Base-by-base conservation (phyloP, 345 rosid species). In the Pseudoturritis turrita region DNA sequence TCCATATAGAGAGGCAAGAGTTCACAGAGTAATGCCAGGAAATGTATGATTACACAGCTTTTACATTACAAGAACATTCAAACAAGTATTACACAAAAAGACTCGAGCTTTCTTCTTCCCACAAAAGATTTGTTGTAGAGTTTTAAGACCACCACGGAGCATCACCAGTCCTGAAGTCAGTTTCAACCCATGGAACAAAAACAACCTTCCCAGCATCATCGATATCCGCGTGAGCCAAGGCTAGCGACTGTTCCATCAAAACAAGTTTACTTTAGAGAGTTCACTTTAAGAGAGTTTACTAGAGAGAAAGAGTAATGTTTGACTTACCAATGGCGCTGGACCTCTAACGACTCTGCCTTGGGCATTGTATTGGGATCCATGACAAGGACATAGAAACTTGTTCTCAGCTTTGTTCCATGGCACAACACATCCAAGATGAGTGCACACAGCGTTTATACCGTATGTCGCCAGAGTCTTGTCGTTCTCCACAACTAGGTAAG, bases 341-440 rank as follows among this genome's bases (percentile, higher is more conserved):
- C 98, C 98, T 80, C 98, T 81, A 56, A 94, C 97, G 37, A 94
- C 98, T 84, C 80, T 88, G 57, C 98, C 98, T 83, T 94, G 95
- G 7, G 92, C 80, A 21, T 94, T 94, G 90, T 94, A 94, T 73
- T 94, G 97, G n/a, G 98, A 94, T 36, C 96, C 97, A 64, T 94
- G 97, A 86, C 97, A 94, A 23, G 97, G 98, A 71, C 98, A 91
- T 59, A 94, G 83, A 83, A 91, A 91, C 82, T 88, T 91, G 54
- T 94, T 94, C 85, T 91, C 97, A 43, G 91, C 91, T 68, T 68
- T n/a, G 78, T 94, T 91, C 79, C 83, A 91, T 13, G 98, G 97
- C 63, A 91, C 98, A 28, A 93, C 97, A 72, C 98, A 93, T 40
- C 98, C 98, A 59, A 94, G 94, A 19, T 90, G 98, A 35, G 98